Percentiles rank a stretch among this genome's conserved stretches.
phyloP scores from a whole-genome alignment of 1,284 basidiomycete genomes.

The Leccinum fallax region DNA sequence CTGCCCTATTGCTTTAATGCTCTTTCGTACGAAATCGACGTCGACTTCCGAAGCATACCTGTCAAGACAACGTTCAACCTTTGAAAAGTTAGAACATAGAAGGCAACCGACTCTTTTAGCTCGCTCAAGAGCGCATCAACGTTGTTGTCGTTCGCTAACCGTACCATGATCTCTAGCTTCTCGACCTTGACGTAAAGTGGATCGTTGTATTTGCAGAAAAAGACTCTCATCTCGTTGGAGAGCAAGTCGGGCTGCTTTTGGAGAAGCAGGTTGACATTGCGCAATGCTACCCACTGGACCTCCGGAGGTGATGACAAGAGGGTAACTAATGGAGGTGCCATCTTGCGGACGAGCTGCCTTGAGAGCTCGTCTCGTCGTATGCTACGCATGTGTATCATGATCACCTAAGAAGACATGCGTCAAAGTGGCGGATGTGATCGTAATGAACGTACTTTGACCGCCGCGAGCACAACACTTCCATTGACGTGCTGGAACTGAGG shows the following conservation, averaged over 20 bases:
- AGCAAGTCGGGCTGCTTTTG: conserved; percentile 92
- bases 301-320: conserved; percentile 78
- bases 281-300: conserved; percentile 95
- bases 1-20: conserved; percentile 94
- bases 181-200: conserved; percentile 98
- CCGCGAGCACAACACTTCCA: conserved; percentile 91
- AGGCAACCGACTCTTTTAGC: conserved; percentile 78
- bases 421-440: conserved; percentile 8
- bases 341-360: conserved; percentile 89
- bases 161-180: conserved; percentile 98
- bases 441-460: conserved; percentile 73
- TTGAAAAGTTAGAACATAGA: background rate
- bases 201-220: conserved; percentile 99
- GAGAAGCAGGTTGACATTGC: conserved; percentile 95
- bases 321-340: conserved; percentile 94
- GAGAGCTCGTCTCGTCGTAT: conserved; percentile 86
- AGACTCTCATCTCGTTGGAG: conserved; percentile 95
- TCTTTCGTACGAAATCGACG: conserved; percentile 95
- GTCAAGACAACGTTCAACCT: conserved; percentile 7
- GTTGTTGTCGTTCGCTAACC: conserved; percentile 89
- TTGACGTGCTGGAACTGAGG: conserved; percentile 99
- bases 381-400: conserved; percentile 94
- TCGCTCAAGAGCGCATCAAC: conserved; percentile 95
- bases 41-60: conserved; percentile 98
- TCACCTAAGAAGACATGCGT: conserved; percentile 57